Conservation (phyloP, 1,284 basidiomycete genomes). For the Agroathelia rolfsii region DNA sequence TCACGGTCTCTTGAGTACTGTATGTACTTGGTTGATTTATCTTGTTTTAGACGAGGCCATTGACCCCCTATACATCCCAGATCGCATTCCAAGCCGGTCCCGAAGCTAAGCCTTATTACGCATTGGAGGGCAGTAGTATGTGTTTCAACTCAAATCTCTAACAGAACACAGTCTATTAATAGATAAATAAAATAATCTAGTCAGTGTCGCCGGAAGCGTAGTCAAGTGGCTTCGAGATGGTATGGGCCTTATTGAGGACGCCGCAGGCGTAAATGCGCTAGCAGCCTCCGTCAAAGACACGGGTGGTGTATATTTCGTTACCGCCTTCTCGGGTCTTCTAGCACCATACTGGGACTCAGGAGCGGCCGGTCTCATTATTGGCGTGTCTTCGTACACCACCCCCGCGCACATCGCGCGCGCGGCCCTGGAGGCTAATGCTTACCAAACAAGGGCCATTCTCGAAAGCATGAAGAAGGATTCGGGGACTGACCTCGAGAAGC, state of each 20-base stretch:
- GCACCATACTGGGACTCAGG: conserved; percentile 91
- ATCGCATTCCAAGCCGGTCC: conserved; percentile 90
- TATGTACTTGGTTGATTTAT: conserved; percentile 27
- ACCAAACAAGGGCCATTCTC: conserved; percentile 89
- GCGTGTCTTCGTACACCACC: conserved; percentile 86
- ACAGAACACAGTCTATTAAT: too few species aligned
- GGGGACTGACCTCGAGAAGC: conserved; percentile 59
- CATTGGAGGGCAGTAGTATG: conserved; percentile 88
- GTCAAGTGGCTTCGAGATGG: conserved; percentile 97
- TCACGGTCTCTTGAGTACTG: conserved; percentile 86
- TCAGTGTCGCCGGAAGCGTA: conserved; percentile 91
- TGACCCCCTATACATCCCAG: conserved; percentile 27
- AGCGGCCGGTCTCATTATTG: conserved; percentile 78
- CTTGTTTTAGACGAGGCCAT: neutral
- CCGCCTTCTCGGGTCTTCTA: conserved; percentile 87
- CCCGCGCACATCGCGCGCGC: conserved; percentile 91
- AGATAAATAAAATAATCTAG: too few species aligned
- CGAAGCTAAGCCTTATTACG: conserved; percentile 75
- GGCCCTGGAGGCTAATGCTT: conserved; percentile 84
- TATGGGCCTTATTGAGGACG: conserved; percentile 74
- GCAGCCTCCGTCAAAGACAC: conserved; percentile 73
- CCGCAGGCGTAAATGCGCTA: conserved; percentile 78
- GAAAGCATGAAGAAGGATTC: conserved; percentile 91
- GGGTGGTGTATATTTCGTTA: conserved; percentile 96
- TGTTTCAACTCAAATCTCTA: conserved; percentile 10